These are phyloP conservation scores for Cornus florida DNA, from an alignment of 148 eudicot genomes.

Conservation along the genomic window DNA sequence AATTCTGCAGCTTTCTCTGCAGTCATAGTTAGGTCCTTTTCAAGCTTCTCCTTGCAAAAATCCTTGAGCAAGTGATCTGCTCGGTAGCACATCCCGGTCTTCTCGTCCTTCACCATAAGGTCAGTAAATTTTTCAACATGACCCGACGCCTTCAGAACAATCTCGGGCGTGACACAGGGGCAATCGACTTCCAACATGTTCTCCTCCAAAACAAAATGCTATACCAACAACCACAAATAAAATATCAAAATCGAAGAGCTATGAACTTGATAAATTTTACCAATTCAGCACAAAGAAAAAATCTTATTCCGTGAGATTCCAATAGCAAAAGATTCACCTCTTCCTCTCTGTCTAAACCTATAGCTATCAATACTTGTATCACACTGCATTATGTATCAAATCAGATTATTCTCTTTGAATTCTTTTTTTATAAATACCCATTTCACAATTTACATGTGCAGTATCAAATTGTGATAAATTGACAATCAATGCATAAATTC, in stretches of 20 bases:
- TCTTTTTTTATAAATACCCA: too few species aligned
- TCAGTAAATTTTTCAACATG: conserved; percentile 89
- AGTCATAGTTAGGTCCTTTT: conserved; percentile 55
- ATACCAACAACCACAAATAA: background rate
- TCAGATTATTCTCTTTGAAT: too few species aligned
- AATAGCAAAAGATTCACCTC: too few species aligned
- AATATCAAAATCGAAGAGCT: background rate
- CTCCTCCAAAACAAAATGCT: conserved; percentile 84
- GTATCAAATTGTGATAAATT: too few species aligned
- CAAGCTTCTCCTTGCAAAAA: conserved; percentile 78
- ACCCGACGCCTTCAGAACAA: conserved; percentile 78
- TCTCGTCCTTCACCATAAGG: conserved; percentile 83
- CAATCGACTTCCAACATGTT: conserved; percentile 88
- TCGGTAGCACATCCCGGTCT: conserved; percentile 68
- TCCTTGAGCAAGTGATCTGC: conserved; percentile 86
- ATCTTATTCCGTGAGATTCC: background rate
- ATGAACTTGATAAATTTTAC: background rate
- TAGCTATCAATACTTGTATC: too few species aligned
- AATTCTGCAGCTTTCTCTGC: conserved; percentile 61
- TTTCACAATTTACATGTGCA: too few species aligned
- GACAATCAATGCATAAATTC: background rate
- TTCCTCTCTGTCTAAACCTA: too few species aligned
- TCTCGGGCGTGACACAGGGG: conserved; percentile 82
- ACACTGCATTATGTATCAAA: too few species aligned
- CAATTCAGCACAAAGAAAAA: background rate